A percentile compares a stretch with the other conserved stretches of the same genome.
Conservation (phyloP, 495 filamentous ascomycete genomes). For the Terfezia claveryi region DNA sequence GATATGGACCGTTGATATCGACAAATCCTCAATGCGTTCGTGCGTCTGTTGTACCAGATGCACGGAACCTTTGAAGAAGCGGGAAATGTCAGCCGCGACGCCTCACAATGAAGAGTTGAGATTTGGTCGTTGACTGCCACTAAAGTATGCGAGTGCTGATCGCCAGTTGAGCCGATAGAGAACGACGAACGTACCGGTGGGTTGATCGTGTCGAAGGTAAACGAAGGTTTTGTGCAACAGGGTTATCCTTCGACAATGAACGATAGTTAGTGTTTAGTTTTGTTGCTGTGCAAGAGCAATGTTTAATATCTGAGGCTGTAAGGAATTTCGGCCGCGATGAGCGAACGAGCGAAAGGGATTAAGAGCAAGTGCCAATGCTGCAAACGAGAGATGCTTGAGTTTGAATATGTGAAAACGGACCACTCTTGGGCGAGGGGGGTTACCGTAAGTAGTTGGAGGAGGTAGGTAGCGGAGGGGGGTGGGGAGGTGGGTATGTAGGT, state of each 20-base stretch:
- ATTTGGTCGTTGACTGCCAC: neutral
- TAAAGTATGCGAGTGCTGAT: neutral
- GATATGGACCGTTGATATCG: neutral
- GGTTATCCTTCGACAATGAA: too few relatives aligned
- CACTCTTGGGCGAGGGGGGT: too few relatives aligned
- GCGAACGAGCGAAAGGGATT: neutral
- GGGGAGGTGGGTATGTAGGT: neutral
- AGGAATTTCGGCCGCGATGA: neutral
- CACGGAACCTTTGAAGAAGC: neutral
- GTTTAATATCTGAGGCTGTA: neutral
- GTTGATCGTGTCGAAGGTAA: too few relatives aligned
- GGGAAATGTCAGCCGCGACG: neutral
- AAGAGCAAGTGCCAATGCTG: neutral
- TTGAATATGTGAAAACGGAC: neutral
- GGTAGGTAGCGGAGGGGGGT: neutral
- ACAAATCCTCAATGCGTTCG: neutral
- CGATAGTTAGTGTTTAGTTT: neutral
- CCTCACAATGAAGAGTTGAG: neutral
- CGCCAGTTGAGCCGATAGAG: neutral
- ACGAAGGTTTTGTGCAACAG: too few relatives aligned
- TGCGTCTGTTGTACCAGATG: neutral
- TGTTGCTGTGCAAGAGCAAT: neutral
- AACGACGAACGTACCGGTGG: too few relatives aligned
- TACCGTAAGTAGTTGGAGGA: neutral
- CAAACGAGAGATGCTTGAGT: neutral